A percentile compares a stretch with the other conserved stretches of the same genome.
Conservation (phyloP, 2,329 filamentous ascomycete genomes). For the Colletotrichum echinochloae region DNA sequence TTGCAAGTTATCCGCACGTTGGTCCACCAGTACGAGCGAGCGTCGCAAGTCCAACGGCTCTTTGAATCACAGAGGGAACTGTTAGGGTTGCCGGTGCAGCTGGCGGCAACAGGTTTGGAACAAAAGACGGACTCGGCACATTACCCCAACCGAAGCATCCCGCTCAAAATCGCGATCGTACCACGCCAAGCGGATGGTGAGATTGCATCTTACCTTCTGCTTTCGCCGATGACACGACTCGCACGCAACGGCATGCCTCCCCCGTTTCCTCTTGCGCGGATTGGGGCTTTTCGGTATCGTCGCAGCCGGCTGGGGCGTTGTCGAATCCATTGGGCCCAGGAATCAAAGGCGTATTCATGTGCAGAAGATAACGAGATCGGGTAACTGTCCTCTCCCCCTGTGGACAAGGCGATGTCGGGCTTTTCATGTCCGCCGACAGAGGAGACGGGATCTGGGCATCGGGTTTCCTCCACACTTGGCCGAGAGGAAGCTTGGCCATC, state of each 20-base stretch:
- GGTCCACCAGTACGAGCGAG: too few species aligned
- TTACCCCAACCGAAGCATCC: too few species aligned
- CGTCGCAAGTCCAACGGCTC: too few species aligned
- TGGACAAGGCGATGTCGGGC: constrained; percentile 30
- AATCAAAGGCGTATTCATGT: neutral
- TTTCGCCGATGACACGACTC: constrained; percentile 40
- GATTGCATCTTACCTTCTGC: constrained; percentile 24
- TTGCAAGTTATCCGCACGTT: neutral
- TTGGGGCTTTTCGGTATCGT: constrained; percentile 23
- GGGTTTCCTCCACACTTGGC: constrained; percentile 30
- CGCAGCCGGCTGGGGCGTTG: neutral
- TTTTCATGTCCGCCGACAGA: constrained; percentile 17
- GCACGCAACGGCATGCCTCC: constrained; percentile 36
- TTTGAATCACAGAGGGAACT: neutral
- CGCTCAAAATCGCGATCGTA: neutral
- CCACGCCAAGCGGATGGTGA: neutral
- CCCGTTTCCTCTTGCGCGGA: constrained; percentile 31
- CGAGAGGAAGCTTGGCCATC: constrained; percentile 17
- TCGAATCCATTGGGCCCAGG: constrained; percentile 20
- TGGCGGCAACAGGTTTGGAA: neutral
- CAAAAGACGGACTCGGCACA: neutral
- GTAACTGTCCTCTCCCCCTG: neutral
- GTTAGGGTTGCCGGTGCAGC: neutral
- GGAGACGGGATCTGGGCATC: neutral
- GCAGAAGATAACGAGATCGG: constrained; percentile 30